Percentiles rank a stretch among this genome's conserved stretches.
Evolutionary conservation across 257 asterid genomes (phyloP).

Genomic region (Nicotiana obtusifolia): DNA sequence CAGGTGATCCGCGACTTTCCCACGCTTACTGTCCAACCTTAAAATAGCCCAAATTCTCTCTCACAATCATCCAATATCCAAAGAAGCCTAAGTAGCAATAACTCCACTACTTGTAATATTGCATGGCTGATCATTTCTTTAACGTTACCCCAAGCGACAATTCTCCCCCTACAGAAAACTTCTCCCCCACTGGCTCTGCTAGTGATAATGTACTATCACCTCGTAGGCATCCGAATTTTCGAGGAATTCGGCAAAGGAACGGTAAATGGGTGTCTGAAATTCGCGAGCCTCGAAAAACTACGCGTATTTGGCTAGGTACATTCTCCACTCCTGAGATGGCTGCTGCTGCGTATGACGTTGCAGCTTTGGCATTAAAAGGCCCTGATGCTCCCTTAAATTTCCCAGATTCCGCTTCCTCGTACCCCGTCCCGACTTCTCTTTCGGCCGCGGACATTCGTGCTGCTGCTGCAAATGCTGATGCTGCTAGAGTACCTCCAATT

Average conservation of each 20-base stretch:
- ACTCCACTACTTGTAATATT: no score
- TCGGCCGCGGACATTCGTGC: neutral
- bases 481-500: neutral
- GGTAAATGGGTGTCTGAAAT: conserved; percentile 27
- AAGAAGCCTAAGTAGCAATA: neutral
- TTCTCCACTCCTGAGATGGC: conserved; percentile 21
- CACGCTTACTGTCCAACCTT: conserved; percentile 3
- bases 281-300: conserved; percentile 17
- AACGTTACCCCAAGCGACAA: neutral
- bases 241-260: conserved; percentile 16
- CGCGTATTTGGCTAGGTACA: conserved; percentile 25
- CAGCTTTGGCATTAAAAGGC: conserved; percentile 20
- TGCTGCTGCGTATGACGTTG: conserved; percentile 24
- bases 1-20: neutral
- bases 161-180: neutral
- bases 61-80: neutral
- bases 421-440: conserved; percentile 10
- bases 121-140: neutral
- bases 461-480: conserved; percentile 9
- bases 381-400: conserved; percentile 13
- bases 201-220: neutral
- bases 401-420: neutral
- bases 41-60: neutral
- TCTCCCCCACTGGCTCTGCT: neutral
- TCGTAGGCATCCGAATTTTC: conserved; percentile 7